A percentile compares a stretch with the other conserved stretches of the same genome.
Evolutionary conservation across 1,139 yeast species (phyloP).

Genomic region (Nakaseomyces nivariensis): DNA sequence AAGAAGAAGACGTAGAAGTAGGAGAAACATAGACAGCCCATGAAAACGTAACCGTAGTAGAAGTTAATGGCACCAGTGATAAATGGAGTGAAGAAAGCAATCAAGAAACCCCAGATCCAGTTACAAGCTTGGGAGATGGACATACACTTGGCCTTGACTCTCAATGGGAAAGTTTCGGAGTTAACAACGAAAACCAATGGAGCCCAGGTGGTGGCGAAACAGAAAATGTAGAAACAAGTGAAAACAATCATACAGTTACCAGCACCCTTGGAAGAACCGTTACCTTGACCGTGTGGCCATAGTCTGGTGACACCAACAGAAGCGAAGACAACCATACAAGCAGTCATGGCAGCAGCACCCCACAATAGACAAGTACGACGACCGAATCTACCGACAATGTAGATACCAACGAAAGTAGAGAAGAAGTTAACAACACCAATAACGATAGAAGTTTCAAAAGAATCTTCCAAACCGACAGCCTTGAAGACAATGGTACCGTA

Average conservation of each 20-base stretch:
- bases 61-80: constrained; percentile 39
- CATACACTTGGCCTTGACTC: constrained; percentile 73
- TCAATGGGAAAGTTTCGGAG: constrained; percentile 70
- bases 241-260: constrained; percentile 75
- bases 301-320: constrained; percentile 57
- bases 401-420: constrained; percentile 61
- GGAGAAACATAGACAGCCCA: constrained; percentile 58
- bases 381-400: constrained; percentile 59
- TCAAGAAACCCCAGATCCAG: constrained; percentile 74
- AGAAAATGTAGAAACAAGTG: constrained; percentile 69
- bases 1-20: constrained; percentile 55
- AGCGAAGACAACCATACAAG: constrained; percentile 57
- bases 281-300: constrained; percentile 52
- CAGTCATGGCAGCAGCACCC: constrained; percentile 58
- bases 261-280: constrained; percentile 39
- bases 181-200: constrained; percentile 68
- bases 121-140: constrained; percentile 63
- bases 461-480: constrained; percentile 64
- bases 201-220: constrained; percentile 82
- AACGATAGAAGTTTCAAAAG: constrained; percentile 68
- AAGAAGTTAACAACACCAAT: constrained; percentile 72
- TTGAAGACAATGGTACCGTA: constrained; percentile 70
- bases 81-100: constrained; percentile 69
- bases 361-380: constrained; percentile 55
- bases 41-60: constrained; percentile 63